These are phyloP conservation scores for Hypoxylon sp. DNA, from an alignment of 2,329 filamentous ascomycete species.

Conservation along the genomic window DNA sequence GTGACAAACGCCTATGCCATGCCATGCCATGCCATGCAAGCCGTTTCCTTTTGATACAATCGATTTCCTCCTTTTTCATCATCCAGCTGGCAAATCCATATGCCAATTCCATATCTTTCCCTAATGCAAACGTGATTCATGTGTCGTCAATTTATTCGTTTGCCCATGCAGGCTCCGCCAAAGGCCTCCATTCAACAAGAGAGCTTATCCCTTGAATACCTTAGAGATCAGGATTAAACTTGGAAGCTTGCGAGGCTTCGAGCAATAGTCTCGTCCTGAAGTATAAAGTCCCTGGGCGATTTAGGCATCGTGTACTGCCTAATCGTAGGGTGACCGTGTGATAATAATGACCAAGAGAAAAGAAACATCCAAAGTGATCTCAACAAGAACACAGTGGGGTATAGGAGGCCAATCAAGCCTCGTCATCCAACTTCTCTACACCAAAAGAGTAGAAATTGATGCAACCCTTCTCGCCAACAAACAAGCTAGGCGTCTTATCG, in stretches of 20 bases:
- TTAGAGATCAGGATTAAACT: background rate
- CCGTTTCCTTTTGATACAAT: background rate
- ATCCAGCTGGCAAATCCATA: background rate
- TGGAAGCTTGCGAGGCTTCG: background rate
- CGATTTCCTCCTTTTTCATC: background rate
- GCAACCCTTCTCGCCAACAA: conserved; percentile 56
- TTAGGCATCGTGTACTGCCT: background rate
- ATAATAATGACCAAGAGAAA: conserved; percentile 8
- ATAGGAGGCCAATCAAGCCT: conserved; percentile 47
- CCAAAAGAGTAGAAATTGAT: conserved; percentile 63
- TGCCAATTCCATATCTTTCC: background rate
- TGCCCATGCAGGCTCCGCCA: background rate
- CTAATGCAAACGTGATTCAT: conserved; percentile 1
- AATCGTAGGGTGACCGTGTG: background rate
- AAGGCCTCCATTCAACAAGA: background rate
- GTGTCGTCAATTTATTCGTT: too few relatives aligned
- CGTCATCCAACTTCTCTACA: conserved; percentile 51
- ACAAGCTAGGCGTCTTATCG: conserved; percentile 63
- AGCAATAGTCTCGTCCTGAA: background rate
- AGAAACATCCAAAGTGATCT: too few relatives aligned
- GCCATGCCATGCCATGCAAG: conserved; percentile 1
- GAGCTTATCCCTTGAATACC: background rate
- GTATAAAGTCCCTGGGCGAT: background rate
- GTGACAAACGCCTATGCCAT: conserved; percentile 10
- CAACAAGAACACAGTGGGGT: too few relatives aligned